Evolutionary conservation across 768 basidiomycete species (phyloP).

Genomic region (Russula abietina): DNA sequence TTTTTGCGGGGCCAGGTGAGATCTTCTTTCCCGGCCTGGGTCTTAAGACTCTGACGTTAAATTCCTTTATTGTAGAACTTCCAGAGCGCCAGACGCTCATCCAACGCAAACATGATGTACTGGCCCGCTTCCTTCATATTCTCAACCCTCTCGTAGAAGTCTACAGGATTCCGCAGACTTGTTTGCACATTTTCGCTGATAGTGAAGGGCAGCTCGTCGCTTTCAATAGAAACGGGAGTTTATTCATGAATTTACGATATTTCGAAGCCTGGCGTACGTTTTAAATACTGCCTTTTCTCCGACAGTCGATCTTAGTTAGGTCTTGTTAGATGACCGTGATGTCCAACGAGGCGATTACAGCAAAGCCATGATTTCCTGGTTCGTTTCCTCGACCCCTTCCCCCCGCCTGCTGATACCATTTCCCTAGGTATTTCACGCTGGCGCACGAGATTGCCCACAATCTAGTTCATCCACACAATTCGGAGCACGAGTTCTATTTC

Average conservation of each 20-base stretch:
- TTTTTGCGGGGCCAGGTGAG: constrained; percentile 17
- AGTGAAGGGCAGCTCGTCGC: constrained; percentile 75
- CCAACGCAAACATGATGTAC: constrained; percentile 44
- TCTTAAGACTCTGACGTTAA: not conserved
- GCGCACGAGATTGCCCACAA: constrained; percentile 96
- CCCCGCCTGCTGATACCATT: not conserved
- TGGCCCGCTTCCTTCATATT: constrained; percentile 69
- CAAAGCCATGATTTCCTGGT: constrained; percentile 81
- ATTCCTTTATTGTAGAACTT: constrained; percentile 43
- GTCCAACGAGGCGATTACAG: constrained; percentile 47
- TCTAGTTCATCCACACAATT: constrained; percentile 78
- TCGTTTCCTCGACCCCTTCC: constrained; percentile 17
- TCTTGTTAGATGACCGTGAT: constrained; percentile 57
- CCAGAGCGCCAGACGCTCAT: constrained; percentile 47
- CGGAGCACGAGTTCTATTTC: constrained; percentile 93
- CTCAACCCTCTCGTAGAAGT: constrained; percentile 59
- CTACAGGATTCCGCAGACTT: constrained; percentile 66
- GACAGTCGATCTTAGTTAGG: not conserved
- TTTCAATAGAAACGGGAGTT: constrained; percentile 83
- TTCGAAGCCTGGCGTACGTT: constrained; percentile 84
- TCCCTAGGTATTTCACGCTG: constrained; percentile 74
- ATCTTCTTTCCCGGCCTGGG: not conserved
- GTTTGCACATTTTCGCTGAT: constrained; percentile 87
- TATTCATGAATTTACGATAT: constrained; percentile 85
- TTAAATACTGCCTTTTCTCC: not conserved